Percentiles rank a stretch among this genome's conserved stretches.
phyloP scores from a whole-genome alignment of 139 green algal species.

The Auxenochlorella pyrenoidosa region DNA sequence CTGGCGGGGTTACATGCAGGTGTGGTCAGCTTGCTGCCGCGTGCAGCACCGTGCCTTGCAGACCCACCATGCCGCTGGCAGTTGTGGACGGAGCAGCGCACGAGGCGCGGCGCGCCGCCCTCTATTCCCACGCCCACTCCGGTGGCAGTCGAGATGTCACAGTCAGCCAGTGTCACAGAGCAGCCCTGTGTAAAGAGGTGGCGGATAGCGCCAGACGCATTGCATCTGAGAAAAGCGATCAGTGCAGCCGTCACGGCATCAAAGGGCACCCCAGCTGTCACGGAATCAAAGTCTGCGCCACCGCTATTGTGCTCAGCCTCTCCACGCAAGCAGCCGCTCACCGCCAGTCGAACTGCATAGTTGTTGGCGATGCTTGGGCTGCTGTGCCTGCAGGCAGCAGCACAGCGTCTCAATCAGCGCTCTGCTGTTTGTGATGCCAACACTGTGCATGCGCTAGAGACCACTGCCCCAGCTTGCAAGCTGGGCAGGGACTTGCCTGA shows the following conservation, averaged over 20 bases:
- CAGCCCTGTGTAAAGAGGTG: background rate
- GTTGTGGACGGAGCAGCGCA: conserved; percentile 42
- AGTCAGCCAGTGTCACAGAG: conserved; percentile 29
- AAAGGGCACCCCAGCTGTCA: too few relatives aligned
- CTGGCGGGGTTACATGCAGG: background rate
- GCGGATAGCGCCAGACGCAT: background rate
- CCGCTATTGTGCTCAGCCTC: too few relatives aligned
- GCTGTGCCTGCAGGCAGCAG: conserved; percentile 29
- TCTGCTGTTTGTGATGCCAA: too few relatives aligned
- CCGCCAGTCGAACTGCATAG: conserved; percentile 55
- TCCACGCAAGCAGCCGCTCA: background rate
- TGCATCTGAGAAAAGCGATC: background rate
- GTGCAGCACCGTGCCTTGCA: background rate
- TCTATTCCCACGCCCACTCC: conserved; percentile 50
- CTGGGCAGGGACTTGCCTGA: background rate
- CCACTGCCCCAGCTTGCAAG: too few relatives aligned
- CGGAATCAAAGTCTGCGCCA: too few relatives aligned
- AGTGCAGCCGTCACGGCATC: too few relatives aligned
- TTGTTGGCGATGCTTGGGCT: conserved; percentile 65
- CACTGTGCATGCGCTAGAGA: too few relatives aligned
- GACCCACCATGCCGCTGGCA: conserved; percentile 53
- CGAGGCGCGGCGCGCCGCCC: conserved; percentile 17
- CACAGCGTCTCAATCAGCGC: too few relatives aligned
- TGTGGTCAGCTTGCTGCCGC: too few relatives aligned
- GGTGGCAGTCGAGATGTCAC: conserved; percentile 50